phyloP scores from a whole-genome alignment of 371 early-diverging fungal species.

The Dichotomocladium elegans region DNA sequence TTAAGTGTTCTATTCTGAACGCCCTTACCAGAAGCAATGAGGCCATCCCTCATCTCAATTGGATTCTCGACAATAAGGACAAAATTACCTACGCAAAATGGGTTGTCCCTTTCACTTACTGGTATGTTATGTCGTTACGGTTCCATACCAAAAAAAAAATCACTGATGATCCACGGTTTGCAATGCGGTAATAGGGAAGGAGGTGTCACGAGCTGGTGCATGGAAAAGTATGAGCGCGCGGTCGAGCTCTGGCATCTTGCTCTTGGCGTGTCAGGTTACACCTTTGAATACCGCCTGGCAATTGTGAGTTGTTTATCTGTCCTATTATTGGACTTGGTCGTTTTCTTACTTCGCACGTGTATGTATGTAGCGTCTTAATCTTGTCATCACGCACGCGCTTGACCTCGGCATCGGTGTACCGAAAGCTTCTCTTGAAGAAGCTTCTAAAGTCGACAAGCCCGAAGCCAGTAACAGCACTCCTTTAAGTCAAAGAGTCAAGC shows the following conservation, averaged over 20 bases:
- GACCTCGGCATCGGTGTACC: conserved; percentile 39
- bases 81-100: conserved; percentile 49
- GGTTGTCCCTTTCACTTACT: conserved; percentile 60
- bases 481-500: too few relatives aligned
- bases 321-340: background rate
- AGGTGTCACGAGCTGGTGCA: conserved; percentile 52
- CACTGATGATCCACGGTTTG: background rate
- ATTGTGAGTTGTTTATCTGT: conserved; percentile 23
- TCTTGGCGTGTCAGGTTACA: conserved; percentile 38
- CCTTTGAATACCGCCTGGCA: conserved; percentile 53
- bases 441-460: background rate
- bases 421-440: background rate
- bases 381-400: conserved; percentile 41
- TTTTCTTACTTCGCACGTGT: background rate
- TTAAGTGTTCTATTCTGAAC: conserved; percentile 36
- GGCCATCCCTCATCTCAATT: conserved; percentile 46
- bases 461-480: background rate
- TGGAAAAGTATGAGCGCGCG: conserved; percentile 40
- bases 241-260: conserved; percentile 49
- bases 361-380: conserved; percentile 30
- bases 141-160: background rate
- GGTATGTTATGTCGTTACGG: too few relatives aligned
- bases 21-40: conserved; percentile 26
- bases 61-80: conserved; percentile 55
- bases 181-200: conserved; percentile 37